Evolutionary conservation across 345 rosid species (phyloP), one percentile per base, ranked within the genome.

Genomic region (Aegle marmelos): DNA sequence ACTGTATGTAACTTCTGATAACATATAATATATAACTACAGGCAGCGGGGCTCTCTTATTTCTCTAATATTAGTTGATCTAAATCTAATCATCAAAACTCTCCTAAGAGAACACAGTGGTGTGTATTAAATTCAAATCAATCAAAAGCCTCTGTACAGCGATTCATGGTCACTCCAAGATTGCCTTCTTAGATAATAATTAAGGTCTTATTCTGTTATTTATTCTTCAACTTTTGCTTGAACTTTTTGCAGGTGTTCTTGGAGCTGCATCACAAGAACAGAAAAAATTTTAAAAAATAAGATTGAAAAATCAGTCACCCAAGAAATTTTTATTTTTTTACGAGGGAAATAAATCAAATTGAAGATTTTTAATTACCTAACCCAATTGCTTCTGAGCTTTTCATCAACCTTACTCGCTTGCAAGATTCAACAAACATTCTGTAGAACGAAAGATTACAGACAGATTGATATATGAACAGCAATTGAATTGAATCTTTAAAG

Each of bases 401-500:
- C 94, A 86, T 91, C 73, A 92, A 78, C 79, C 94, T 81, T 71
- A 92, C 57, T 61, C 94, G 88, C 82, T 89, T 92, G 90, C 94
- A 92, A 17, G 91, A 87, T 50, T 87, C 94, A 27, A 81, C 82
- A 76, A 92, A 92, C 97, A 92, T 89, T 77, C 94, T 92, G 79
- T 72, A 80, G 57, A 59, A 25, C 25, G 19, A 61, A 39, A 9
- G 53, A 64, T 1, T 5, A 33, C n/a, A 13, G 4, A 74, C 24
- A 17, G 30, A 31, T 64, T 65, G 31, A 64, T 57, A 31, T 45
- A 10, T 0, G 9, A 0, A 2, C 9, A 57, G 56, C 34, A 50
- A 14, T 36, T 58, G 58, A 36, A 45, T 45, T 59, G 24, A 5
- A 24, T 24, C 24, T 24, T 19, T 27, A 57, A 16, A 36, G 17